A percentile compares a stretch with the other conserved stretches of the same genome.
Evolutionary conservation across 2,329 filamentous ascomycete species (phyloP).

Genomic region (Aquanectria penicillioides): DNA sequence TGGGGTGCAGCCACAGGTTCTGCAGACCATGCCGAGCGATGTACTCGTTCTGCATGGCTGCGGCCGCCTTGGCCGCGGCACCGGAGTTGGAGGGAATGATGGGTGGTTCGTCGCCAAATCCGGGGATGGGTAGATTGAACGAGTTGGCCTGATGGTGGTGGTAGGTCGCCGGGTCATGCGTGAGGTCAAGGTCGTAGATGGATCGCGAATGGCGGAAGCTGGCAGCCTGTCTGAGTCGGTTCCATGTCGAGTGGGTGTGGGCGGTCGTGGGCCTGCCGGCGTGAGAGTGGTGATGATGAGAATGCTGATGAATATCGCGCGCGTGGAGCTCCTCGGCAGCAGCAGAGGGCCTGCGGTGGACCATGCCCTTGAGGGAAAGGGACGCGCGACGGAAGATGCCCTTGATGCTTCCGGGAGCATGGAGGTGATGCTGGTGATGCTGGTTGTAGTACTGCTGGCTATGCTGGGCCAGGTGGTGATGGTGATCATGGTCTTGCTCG

Average conservation of each 20-base stretch:
- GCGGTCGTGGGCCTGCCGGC: conserved; percentile 55
- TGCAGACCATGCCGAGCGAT: conserved; percentile 49
- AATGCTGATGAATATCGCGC: conserved; percentile 36
- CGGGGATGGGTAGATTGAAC: conserved; percentile 55
- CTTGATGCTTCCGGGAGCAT: conserved; percentile 52
- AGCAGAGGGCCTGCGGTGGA: conserved; percentile 58
- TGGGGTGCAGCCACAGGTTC: conserved; percentile 55
- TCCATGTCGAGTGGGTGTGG: conserved; percentile 57
- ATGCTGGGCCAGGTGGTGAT: conserved; percentile 36
- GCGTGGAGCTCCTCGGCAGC: conserved; percentile 44
- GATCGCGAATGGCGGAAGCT: conserved; percentile 60
- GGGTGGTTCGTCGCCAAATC: conserved; percentile 64
- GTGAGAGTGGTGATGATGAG: conserved; percentile 23
- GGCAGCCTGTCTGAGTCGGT: conserved; percentile 61
- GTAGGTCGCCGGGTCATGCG: conserved; percentile 33
- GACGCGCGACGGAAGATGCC: conserved; percentile 66
- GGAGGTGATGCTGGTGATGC: conserved; percentile 38
- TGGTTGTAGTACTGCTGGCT: conserved; percentile 39
- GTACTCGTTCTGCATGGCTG: conserved; percentile 67
- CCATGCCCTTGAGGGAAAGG: conserved; percentile 62
- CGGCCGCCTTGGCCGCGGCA: conserved; percentile 69
- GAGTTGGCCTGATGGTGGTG: conserved; percentile 44
- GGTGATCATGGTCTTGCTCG: conserved; percentile 36
- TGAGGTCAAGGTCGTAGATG: conserved; percentile 54
- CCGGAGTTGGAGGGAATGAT: conserved; percentile 69